These are phyloP conservation scores for Cyanidium caldarium DNA, from an alignment of 23 red algal genomes.

Conservation along the genomic window DNA sequence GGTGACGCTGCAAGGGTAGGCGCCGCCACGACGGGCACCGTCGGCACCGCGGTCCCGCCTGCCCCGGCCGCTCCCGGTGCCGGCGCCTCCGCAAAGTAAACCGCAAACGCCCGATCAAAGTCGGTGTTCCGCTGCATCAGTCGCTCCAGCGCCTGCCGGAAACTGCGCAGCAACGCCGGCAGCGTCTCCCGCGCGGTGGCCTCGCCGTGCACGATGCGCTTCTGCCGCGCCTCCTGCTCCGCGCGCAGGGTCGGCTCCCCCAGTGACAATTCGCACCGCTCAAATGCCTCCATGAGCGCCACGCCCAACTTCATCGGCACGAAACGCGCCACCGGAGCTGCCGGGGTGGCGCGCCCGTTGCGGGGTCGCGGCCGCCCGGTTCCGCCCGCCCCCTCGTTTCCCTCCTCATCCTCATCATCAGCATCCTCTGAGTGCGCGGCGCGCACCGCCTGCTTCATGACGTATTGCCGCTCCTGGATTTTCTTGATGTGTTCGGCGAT, in stretches of 20 bases:
- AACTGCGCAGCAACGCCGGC: not conserved
- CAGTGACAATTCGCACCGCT: conserved; percentile 46
- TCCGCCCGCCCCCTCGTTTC: not conserved
- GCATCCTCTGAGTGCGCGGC: not conserved
- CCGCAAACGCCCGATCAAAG: not conserved
- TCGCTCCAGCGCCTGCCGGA: not conserved
- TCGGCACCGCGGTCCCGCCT: too few relatives aligned
- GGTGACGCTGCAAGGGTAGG: conserved; percentile 22
- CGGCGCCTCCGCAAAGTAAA: not conserved
- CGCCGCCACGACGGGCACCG: too few relatives aligned
- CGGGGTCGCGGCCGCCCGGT: not conserved
- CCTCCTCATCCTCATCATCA: not conserved
- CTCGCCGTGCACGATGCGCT: conserved; percentile 23
- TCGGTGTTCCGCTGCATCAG: not conserved
- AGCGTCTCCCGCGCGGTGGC: not conserved
- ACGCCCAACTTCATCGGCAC: conserved; percentile 56
- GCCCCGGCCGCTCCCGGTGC: too few relatives aligned
- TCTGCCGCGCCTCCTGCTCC: conserved; percentile 47
- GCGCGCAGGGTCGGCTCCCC: conserved; percentile 64
- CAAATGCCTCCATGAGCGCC: conserved; percentile 70
- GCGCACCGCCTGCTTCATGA: conserved; percentile 28
- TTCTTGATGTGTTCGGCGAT: conserved; percentile 98
- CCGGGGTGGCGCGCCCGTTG: not conserved
- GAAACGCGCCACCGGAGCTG: conserved; percentile 21
- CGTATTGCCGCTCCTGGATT: conserved; percentile 74